Base-by-base conservation (phyloP, 2,329 filamentous ascomycete genomes). In the Aspergillus hortae region DNA sequence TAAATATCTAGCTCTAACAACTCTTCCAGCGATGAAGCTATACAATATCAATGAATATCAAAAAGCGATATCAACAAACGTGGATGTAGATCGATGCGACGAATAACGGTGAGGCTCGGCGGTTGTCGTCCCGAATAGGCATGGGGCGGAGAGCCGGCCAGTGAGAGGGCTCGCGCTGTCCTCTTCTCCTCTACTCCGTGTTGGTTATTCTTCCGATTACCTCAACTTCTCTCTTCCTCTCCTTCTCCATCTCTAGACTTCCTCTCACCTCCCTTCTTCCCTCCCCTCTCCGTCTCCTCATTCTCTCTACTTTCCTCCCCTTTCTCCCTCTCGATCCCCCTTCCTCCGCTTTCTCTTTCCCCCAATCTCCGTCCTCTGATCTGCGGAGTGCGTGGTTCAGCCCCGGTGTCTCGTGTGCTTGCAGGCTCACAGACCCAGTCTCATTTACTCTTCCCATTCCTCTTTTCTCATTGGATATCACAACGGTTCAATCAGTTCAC, bases 401-500 rank as follows among this genome's bases (percentile, higher is more conserved):
- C 6, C 40, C 11, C 19, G 15, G 44, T 52, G 49, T 53, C 54
- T 54, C 54, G 47, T 55, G 54, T 53, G 50, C 49, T 49, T 49
- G 49, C 58, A 61, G 52, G 53, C 38, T 46, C 54, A 49, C 55
- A 52, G 52, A 54, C 51, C 57, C 52, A 55, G 56, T 58, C 11
- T 38, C 35, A 17, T 38, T 17, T 38, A n/a, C 44, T 36, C 17
- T 10, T 11, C 17, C 46, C 19, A 12, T 27, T 32, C 15, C 6
- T 19, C 32, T 25, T 30, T 44, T 25, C 36, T 17, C 12, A 25
- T 49, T 49, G 41, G 12, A 27, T 19, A 43, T 11, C 27, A 12
- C 46, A 12, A 15, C 12, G 6, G 19, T 23, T 41, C n/a, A 21
- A 25, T 33, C 49, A 32, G 30, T 48, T 41, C 33, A 21, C 17